These are phyloP conservation scores for Saccharum hybrid DNA, from an alignment of 202 grass and related monocot genomes.

Conservation along the genomic window DNA sequence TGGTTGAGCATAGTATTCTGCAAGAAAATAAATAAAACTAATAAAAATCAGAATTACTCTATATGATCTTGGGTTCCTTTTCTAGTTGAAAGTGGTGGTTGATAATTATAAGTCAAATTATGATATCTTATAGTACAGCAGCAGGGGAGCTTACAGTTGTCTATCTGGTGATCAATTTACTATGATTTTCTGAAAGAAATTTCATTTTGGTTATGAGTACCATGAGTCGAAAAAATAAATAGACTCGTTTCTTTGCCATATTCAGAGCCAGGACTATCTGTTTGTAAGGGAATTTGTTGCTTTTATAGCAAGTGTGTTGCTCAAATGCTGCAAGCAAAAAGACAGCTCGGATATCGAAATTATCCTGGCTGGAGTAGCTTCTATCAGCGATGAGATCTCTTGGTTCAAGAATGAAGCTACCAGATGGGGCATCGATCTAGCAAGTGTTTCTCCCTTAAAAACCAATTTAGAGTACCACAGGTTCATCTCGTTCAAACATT, in stretches of 20 bases:
- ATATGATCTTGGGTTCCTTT: not conserved
- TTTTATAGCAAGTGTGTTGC: constrained; percentile 66
- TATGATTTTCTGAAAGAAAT: not conserved
- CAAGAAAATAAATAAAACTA: not conserved
- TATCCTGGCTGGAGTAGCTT: constrained; percentile 70
- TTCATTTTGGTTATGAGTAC: not conserved
- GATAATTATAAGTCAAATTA: constrained; percentile 8
- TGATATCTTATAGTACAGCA: not conserved
- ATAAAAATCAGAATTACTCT: not conserved
- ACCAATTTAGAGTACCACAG: constrained; percentile 74
- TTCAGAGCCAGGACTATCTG: constrained; percentile 30
- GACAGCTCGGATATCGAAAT: constrained; percentile 77
- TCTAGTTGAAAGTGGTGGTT: not conserved
- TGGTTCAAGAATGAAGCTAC: constrained; percentile 89
- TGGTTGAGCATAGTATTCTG: not conserved
- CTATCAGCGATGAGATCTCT: constrained; percentile 74
- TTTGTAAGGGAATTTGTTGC: constrained; percentile 24
- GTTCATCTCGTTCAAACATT: constrained; percentile 39
- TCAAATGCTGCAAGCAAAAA: constrained; percentile 71
- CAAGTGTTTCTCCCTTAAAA: constrained; percentile 53
- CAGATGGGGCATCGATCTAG: constrained; percentile 71
- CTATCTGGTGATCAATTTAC: not conserved
- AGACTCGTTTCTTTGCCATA: not conserved
- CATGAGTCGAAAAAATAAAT: not conserved
- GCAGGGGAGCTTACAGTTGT: not conserved